Conservation (phyloP, 2,329 filamentous ascomycete species). For the Alternaria incomplexa region DNA sequence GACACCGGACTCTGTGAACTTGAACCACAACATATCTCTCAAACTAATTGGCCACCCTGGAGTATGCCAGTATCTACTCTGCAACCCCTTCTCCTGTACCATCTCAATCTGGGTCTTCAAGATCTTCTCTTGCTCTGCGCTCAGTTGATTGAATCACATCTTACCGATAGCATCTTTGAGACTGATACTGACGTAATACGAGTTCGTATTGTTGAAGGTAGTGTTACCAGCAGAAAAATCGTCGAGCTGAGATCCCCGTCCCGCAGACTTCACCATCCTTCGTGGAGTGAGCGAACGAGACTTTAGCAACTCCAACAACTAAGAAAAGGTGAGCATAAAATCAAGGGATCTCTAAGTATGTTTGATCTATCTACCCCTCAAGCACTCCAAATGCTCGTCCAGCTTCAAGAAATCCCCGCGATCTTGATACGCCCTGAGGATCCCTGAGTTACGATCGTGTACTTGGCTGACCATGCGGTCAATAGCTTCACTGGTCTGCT, state of each 20-base stretch:
- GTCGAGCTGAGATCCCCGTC: too few relatives aligned
- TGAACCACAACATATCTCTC: slow-evolving; percentile 27
- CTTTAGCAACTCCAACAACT: too few relatives aligned
- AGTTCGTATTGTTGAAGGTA: slow-evolving; percentile 32
- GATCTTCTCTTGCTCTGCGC: slow-evolving; percentile 8
- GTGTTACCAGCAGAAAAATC: not conserved
- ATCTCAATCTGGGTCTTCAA: slow-evolving; percentile 4
- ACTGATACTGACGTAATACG: slow-evolving; percentile 31
- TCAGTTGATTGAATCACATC: slow-evolving; percentile 19
- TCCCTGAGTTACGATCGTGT: not conserved
- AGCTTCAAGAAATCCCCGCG: not conserved
- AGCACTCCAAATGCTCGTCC: not conserved
- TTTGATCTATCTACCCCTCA: not conserved
- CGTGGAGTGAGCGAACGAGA: too few relatives aligned
- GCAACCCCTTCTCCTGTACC: slow-evolving; percentile 25
- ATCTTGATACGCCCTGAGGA: not conserved
- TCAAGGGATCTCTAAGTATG: too few relatives aligned
- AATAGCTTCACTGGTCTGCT: not conserved
- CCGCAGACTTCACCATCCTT: too few relatives aligned
- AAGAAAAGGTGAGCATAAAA: too few relatives aligned
- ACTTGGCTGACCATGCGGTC: not conserved
- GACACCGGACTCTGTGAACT: slow-evolving; percentile 20
- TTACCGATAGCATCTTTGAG: slow-evolving; percentile 26
- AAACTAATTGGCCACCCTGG: slow-evolving; percentile 29
- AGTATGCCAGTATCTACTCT: slow-evolving; percentile 32